phyloP scores from a whole-genome alignment of 2,329 filamentous ascomycete genomes.

The Ceratocystis destructans region DNA sequence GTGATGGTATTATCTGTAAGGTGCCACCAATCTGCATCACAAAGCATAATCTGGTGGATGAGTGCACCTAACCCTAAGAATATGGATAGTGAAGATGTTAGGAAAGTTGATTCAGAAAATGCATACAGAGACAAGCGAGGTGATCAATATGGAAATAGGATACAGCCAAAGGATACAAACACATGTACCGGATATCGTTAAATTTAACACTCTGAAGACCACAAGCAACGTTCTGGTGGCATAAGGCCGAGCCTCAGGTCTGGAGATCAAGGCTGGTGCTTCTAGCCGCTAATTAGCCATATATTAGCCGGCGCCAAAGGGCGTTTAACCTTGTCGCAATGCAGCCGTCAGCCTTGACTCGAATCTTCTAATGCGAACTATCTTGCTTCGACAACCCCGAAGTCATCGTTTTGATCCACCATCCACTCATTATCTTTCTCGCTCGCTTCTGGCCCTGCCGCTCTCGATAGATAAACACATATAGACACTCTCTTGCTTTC shows the following conservation, averaged over 20 bases:
- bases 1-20: background rate
- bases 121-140: background rate
- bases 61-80: background rate
- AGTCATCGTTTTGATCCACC: background rate
- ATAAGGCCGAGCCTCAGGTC: background rate
- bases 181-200: background rate
- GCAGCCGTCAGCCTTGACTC: conserved; percentile 3
- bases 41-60: background rate
- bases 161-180: background rate
- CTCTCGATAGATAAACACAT: background rate
- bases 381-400: background rate
- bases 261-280: background rate
- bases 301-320: conserved; percentile 18
- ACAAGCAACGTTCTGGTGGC: background rate
- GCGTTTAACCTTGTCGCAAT: conserved; percentile 5
- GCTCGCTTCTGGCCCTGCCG: background rate
- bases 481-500: background rate
- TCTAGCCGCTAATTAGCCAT: conserved; percentile 2
- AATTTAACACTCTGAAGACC: background rate
- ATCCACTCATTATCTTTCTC: background rate
- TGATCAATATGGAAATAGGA: background rate
- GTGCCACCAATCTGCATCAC: background rate
- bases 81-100: background rate
- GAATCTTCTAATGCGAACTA: background rate
- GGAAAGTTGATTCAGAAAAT: background rate